phyloP scores from a whole-genome alignment of 139 green algal genomes.

The Ulvella scutata region DNA sequence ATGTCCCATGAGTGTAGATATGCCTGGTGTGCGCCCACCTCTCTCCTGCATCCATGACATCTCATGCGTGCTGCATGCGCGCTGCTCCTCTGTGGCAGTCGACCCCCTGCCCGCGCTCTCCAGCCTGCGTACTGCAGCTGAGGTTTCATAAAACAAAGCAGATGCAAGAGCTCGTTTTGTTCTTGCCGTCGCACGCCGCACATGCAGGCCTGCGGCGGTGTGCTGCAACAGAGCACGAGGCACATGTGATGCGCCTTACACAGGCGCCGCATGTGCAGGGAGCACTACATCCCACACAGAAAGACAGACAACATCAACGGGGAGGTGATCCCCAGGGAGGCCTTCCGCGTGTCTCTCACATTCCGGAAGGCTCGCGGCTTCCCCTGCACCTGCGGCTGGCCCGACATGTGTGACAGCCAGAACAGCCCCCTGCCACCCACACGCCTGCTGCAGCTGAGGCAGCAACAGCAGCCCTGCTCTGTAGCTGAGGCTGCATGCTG shows the following conservation, averaged over 20 bases:
- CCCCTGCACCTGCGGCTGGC: slow-evolving; percentile 66
- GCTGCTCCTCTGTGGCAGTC: no score
- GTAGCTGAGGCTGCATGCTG: slow-evolving; percentile 11
- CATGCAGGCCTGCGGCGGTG: no score
- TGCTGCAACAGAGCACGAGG: no score
- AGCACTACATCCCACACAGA: slow-evolving; percentile 83
- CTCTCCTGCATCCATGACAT: not conserved
- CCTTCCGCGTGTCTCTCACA: slow-evolving; percentile 67
- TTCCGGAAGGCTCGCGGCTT: slow-evolving; percentile 53
- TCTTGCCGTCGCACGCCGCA: no score
- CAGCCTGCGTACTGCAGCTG: no score
- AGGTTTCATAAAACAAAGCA: no score
- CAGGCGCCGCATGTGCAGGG: slow-evolving; percentile 15
- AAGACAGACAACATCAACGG: slow-evolving; percentile 47
- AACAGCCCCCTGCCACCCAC: slow-evolving; percentile 44
- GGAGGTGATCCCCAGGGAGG: slow-evolving; percentile 15
- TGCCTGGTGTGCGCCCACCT: slow-evolving; percentile 37
- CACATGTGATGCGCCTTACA: no score
- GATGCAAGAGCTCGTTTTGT: no score
- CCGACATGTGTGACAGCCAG: slow-evolving; percentile 79
- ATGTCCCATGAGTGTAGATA: slow-evolving; percentile 69
- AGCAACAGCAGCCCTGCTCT: slow-evolving; percentile 9
- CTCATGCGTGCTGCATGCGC: no score
- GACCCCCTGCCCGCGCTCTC: no score
- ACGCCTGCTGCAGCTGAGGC: slow-evolving; percentile 17